Percentiles rank a stretch among this genome's conserved stretches.
Evolutionary conservation across 2,329 filamentous ascomycete species (phyloP).

Genomic region (Colletotrichum falcatum): DNA sequence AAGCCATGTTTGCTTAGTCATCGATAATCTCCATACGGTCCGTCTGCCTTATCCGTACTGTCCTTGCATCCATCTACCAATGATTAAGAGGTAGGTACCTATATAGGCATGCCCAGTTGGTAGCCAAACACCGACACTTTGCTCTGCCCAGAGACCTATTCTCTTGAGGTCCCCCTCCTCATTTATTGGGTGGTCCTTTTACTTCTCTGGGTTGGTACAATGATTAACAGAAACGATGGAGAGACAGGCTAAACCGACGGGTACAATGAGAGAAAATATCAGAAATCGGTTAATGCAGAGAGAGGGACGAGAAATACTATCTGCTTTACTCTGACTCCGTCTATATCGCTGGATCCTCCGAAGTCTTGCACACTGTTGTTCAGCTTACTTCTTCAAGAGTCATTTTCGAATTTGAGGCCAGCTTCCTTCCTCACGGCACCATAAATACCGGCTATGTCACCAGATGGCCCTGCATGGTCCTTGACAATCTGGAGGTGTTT

Average conservation of each 20-base stretch:
- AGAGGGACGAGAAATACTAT: neutral
- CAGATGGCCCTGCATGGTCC: conserved; percentile 73
- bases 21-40: neutral
- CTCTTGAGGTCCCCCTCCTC: neutral
- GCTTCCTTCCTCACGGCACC: conserved; percentile 80
- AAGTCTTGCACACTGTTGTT: too few relatives aligned
- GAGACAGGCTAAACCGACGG: neutral
- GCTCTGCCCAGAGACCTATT: too few relatives aligned
- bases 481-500: conserved; percentile 77
- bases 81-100: neutral
- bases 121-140: neutral
- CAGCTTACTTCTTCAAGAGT: conserved; percentile 41
- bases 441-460: conserved; percentile 87
- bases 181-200: neutral
- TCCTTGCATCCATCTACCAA: neutral
- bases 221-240: neutral
- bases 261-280: neutral
- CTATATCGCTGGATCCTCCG: too few relatives aligned
- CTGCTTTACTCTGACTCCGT: neutral
- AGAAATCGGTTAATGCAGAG: neutral
- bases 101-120: neutral
- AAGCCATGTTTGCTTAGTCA: conserved; percentile 15
- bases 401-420: conserved; percentile 80
- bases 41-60: neutral
- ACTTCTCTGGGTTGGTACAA: neutral